Percentiles rank a stretch among this genome's conserved stretches.
Conservation (phyloP, 352 stramenopile genomes). For the Phytophthora hybrid region DNA sequence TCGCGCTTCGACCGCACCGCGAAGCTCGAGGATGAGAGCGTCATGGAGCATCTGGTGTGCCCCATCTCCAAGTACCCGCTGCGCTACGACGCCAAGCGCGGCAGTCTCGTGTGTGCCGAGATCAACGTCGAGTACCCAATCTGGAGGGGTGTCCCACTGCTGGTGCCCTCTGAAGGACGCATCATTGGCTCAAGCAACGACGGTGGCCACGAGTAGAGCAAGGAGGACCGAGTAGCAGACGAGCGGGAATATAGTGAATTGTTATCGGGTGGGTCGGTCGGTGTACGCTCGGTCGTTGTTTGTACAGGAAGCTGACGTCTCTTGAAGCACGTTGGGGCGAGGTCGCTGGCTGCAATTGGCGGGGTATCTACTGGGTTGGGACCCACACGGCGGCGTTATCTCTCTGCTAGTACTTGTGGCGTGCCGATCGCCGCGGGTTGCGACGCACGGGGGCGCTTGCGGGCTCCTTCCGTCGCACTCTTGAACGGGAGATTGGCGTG, state of each 20-base stretch:
- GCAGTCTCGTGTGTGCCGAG: conserved; percentile 81
- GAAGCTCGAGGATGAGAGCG: conserved; percentile 62
- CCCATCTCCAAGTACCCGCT: conserved; percentile 88
- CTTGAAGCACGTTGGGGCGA: background rate
- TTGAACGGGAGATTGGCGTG: conserved; percentile 66
- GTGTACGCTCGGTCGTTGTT: background rate
- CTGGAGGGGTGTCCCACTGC: conserved; percentile 68
- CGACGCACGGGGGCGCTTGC: conserved; percentile 68
- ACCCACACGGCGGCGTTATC: too few relatives aligned
- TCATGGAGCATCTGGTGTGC: conserved; percentile 85
- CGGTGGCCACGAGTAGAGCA: conserved; percentile 24
- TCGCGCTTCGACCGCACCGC: conserved; percentile 35
- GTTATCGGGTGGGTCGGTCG: conserved; percentile 7
- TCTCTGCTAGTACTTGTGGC: conserved; percentile 78
- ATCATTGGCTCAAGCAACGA: conserved; percentile 57
- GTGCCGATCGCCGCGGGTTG: conserved; percentile 77
- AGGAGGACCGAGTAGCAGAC: background rate
- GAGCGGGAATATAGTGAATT: conserved; percentile 22
- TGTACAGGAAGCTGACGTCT: conserved; percentile 1
- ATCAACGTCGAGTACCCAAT: conserved; percentile 89
- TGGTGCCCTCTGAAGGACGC: conserved; percentile 79
- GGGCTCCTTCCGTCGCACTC: conserved; percentile 64
- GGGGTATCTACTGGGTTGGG: conserved; percentile 24
- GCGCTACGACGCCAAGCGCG: conserved; percentile 66
- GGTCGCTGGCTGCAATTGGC: conserved; percentile 12